These are phyloP conservation scores for Noccaea caerulescens DNA, from an alignment of 345 rosid genomes.

Conservation along the genomic window DNA sequence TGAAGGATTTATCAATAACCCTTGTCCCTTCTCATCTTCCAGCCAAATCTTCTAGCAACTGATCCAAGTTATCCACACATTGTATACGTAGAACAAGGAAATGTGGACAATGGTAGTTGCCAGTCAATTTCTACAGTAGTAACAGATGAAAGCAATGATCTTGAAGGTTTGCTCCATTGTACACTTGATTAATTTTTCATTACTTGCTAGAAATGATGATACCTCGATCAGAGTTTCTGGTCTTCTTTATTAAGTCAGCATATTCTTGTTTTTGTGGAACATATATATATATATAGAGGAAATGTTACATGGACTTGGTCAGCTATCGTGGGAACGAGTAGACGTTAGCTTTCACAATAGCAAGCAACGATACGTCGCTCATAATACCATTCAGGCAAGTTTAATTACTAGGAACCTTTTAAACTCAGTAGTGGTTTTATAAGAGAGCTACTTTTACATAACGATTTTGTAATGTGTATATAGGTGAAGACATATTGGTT, in stretches of 20 bases:
- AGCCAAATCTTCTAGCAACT: slow-evolving; percentile 67
- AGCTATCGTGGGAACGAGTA: slow-evolving; percentile 86
- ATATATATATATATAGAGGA: slow-evolving; percentile 53
- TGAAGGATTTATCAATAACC: slow-evolving; percentile 24
- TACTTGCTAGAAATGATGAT: neutral
- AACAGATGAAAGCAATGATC: slow-evolving; percentile 52
- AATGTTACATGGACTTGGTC: slow-evolving; percentile 82
- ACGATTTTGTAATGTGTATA: slow-evolving; percentile 34
- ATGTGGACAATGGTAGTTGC: slow-evolving; percentile 28
- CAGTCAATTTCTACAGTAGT: slow-evolving; percentile 44
- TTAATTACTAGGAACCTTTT: neutral
- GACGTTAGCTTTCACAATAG: slow-evolving; percentile 93
- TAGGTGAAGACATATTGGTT: slow-evolving; percentile 94
- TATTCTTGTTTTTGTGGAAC: slow-evolving; percentile 16
- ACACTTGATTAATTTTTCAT: neutral
- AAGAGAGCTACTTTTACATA: neutral
- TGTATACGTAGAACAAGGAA: slow-evolving; percentile 57
- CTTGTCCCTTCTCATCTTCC: slow-evolving; percentile 40
- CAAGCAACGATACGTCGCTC: slow-evolving; percentile 75
- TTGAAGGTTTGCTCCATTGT: slow-evolving; percentile 66
- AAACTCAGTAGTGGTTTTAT: neutral
- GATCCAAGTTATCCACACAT: slow-evolving; percentile 86
- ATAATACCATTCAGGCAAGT: slow-evolving; percentile 91
- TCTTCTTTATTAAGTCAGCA: neutral
- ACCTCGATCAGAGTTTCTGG: neutral